Conservation (phyloP, 2,329 filamentous ascomycete species). For the Teratosphaeria destructans region DNA sequence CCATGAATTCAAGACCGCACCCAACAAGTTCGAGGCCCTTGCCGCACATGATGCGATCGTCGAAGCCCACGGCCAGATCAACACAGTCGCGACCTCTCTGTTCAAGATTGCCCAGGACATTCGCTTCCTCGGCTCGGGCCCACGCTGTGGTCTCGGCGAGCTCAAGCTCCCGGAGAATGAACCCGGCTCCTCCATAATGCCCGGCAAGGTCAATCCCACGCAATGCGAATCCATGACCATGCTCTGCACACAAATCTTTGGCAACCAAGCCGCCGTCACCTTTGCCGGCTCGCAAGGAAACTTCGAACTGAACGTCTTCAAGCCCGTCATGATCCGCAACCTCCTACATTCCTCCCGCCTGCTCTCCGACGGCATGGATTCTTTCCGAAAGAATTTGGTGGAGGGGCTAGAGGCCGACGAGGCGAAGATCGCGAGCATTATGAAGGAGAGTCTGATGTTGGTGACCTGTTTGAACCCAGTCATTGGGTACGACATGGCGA, state of each 20-base stretch:
- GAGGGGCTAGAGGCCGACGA: conserved; percentile 84
- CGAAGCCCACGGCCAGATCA: conserved; percentile 84
- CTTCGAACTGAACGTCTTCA: conserved; percentile 98
- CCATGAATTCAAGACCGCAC: conserved; percentile 85
- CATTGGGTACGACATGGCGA: conserved; percentile 95
- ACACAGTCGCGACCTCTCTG: conserved; percentile 81
- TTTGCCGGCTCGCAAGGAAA: conserved; percentile 95
- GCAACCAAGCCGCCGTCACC: conserved; percentile 87
- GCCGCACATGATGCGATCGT: conserved; percentile 94
- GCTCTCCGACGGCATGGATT: conserved; percentile 82
- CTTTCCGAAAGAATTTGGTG: conserved; percentile 90
- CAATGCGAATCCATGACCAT: conserved; percentile 97
- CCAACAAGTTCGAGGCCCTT: conserved; percentile 97
- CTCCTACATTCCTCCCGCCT: conserved; percentile 85
- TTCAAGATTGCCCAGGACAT: conserved; percentile 99
- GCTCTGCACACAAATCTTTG: conserved; percentile 95
- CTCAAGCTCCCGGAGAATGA: conserved; percentile 93
- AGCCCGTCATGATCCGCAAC: conserved; percentile 92
- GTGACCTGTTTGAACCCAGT: conserved; percentile 96
- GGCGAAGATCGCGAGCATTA: conserved; percentile 75
- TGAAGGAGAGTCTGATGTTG: conserved; percentile 96
- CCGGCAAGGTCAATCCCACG: conserved; percentile 97
- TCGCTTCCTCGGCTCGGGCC: conserved; percentile 90
- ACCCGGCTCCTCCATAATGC: conserved; percentile 97
- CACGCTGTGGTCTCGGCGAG: conserved; percentile 90